Percentiles rank a stretch among this genome's conserved stretches.
Conservation (phyloP, 83 land plant species). For the Thuja plicata region DNA sequence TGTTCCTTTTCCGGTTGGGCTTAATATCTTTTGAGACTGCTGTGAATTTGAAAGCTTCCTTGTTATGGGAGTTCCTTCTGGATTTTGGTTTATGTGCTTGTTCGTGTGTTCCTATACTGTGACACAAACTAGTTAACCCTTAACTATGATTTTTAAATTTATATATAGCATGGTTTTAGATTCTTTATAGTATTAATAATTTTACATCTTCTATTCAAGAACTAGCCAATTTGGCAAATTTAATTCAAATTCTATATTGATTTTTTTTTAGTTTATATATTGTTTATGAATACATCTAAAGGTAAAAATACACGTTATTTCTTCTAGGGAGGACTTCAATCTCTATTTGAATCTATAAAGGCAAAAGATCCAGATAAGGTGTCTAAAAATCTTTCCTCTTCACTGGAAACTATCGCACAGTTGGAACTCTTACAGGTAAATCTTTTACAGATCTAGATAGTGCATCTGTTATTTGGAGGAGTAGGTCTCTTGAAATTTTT, state of each 20-base stretch:
- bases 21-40: too few species aligned
- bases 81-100: too few species aligned
- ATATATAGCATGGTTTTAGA: neutral
- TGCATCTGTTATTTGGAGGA: neutral
- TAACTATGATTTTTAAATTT: neutral
- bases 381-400: conserved; percentile 76
- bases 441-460: neutral
- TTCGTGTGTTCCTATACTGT: neutral
- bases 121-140: neutral
- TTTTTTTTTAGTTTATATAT: neutral
- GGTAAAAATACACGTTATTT: neutral
- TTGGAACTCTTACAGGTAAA: conserved; percentile 84
- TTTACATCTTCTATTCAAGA: neutral
- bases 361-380: conserved; percentile 92
- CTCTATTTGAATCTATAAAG: conserved; percentile 64
- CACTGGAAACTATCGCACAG: conserved; percentile 88
- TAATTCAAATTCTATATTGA: neutral
- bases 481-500: neutral
- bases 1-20: too few species aligned
- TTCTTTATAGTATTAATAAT: neutral
- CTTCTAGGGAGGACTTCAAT: conserved; percentile 40
- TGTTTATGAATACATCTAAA: neutral
- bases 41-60: too few species aligned
- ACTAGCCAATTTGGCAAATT: neutral
- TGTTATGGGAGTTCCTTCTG: too few species aligned